phyloP scores from a whole-genome alignment of 1,284 basidiomycete genomes.

The Heterobasidion parviporum region DNA sequence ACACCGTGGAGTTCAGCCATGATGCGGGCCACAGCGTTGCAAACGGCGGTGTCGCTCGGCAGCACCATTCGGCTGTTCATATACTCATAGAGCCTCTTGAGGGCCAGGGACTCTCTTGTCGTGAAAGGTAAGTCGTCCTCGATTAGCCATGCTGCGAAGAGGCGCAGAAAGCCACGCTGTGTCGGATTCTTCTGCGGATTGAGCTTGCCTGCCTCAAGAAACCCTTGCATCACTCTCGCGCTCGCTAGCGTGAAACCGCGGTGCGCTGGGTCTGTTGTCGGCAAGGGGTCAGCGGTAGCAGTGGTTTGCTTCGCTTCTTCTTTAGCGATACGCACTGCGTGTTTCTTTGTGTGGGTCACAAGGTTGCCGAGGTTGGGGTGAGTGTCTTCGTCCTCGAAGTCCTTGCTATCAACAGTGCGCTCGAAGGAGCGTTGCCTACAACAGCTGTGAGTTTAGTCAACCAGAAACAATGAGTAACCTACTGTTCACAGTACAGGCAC shows the following conservation, averaged over 20 bases:
- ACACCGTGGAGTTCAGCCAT: constrained; percentile 18
- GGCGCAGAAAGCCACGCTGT: constrained; percentile 17
- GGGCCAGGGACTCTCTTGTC: constrained; percentile 17
- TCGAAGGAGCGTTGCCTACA: too few relatives aligned
- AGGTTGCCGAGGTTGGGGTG: too few relatives aligned
- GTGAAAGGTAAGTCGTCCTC: constrained; percentile 24
- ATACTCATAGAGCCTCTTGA: constrained; percentile 19
- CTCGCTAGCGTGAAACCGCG: not conserved
- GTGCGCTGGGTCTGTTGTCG: too few relatives aligned
- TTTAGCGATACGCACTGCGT: too few relatives aligned
- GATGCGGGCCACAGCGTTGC: constrained; percentile 17
- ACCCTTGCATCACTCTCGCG: not conserved
- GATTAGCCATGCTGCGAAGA: constrained; percentile 24
- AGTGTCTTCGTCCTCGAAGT: too few relatives aligned
- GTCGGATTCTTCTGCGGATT: constrained; percentile 3
- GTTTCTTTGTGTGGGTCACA: too few relatives aligned
- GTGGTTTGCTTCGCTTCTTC: too few relatives aligned
- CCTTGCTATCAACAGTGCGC: too few relatives aligned
- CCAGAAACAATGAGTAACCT: too few relatives aligned
- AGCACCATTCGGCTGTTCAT: constrained; percentile 15
- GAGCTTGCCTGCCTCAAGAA: constrained; percentile 8
- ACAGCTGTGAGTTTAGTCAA: too few relatives aligned
- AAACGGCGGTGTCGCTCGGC: constrained; percentile 22
- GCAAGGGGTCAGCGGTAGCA: too few relatives aligned
- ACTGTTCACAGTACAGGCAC: too few relatives aligned